Evolutionary conservation across 371 early-diverging fungal genomes (phyloP).

Genomic region (Syncephalastrum sp.): DNA sequence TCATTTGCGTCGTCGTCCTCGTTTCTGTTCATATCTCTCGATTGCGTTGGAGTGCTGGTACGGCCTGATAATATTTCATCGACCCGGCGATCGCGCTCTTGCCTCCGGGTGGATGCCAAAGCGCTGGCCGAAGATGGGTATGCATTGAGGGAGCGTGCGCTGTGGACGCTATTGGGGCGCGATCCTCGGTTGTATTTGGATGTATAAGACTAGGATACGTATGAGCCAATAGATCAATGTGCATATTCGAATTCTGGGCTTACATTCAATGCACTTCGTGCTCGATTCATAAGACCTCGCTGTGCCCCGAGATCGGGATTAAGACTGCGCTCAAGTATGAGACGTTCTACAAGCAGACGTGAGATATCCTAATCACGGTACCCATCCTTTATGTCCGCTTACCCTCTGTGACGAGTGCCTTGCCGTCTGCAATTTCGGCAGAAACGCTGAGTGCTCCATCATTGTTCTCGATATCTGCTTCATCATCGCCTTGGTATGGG

Average conservation of each 20-base stretch:
- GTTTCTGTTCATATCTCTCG: conserved; percentile 4
- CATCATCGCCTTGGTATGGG: conserved; percentile 57
- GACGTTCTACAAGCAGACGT: conserved; percentile 23
- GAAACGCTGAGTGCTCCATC: conserved; percentile 27
- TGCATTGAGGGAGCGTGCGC: conserved; percentile 6
- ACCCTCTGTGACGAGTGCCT: conserved; percentile 43
- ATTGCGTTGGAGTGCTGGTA: conserved; percentile 9
- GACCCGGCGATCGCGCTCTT: conserved; percentile 35
- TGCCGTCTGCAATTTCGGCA: conserved; percentile 51
- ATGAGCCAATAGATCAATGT: neutral
- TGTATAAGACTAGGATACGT: conserved; percentile 20
- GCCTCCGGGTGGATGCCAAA: conserved; percentile 17
- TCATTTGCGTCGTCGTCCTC: neutral
- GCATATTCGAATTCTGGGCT: neutral
- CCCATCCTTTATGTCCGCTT: conserved; percentile 7
- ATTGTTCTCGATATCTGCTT: conserved; percentile 35
- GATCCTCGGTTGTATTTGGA: conserved; percentile 30
- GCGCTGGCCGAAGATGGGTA: conserved; percentile 1
- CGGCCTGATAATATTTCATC: conserved; percentile 40
- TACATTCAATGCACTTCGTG: conserved; percentile 14
- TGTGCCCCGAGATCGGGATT: conserved; percentile 22
- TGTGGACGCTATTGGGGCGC: conserved; percentile 9
- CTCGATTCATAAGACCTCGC: conserved; percentile 24
- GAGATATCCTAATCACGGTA: neutral
- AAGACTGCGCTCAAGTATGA: conserved; percentile 24